Evolutionary conservation across 2,329 filamentous ascomycete genomes (phyloP).

Genomic region (Neonectria magnoliae): DNA sequence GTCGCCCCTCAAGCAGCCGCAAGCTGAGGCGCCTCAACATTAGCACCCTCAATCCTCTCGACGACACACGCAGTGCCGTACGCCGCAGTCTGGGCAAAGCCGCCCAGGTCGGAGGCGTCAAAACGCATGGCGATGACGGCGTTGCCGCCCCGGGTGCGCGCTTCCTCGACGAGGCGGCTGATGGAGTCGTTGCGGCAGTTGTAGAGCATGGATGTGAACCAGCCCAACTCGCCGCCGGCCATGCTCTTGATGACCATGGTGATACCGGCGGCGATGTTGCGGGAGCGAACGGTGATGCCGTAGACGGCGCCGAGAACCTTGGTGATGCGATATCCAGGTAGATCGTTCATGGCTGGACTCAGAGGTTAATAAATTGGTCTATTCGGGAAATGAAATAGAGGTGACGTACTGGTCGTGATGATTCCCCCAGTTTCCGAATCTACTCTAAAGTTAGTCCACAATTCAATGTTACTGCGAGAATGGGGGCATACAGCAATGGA

Average conservation of each 20-base stretch:
- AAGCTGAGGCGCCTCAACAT: constrained; percentile 43
- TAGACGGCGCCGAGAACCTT: constrained; percentile 68
- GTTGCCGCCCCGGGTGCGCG: constrained; percentile 67
- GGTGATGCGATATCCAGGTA: constrained; percentile 68
- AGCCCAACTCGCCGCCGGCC: constrained; percentile 67
- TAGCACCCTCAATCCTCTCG: constrained; percentile 60
- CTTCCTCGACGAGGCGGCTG: constrained; percentile 64
- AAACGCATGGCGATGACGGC: constrained; percentile 69
- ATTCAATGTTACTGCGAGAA: no score
- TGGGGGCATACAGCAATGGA: constrained; percentile 58
- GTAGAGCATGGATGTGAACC: constrained; percentile 70
- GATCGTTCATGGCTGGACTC: constrained; percentile 65
- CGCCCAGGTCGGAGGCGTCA: constrained; percentile 64
- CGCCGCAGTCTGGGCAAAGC: constrained; percentile 67
- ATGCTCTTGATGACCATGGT: constrained; percentile 66
- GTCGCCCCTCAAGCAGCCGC: neutral
- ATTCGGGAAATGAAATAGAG: no score
- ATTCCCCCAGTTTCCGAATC: constrained; percentile 69
- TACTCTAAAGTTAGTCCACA: constrained; percentile 13
- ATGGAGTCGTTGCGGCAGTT: constrained; percentile 68
- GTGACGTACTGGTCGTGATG: constrained; percentile 61
- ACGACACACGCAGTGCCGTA: constrained; percentile 69
- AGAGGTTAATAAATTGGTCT: neutral
- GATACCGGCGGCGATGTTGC: constrained; percentile 67
- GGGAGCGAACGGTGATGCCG: constrained; percentile 65